Evolutionary conservation across 2,329 filamentous ascomycete genomes (phyloP).

Genomic region (Stemphylium vesicarium): DNA sequence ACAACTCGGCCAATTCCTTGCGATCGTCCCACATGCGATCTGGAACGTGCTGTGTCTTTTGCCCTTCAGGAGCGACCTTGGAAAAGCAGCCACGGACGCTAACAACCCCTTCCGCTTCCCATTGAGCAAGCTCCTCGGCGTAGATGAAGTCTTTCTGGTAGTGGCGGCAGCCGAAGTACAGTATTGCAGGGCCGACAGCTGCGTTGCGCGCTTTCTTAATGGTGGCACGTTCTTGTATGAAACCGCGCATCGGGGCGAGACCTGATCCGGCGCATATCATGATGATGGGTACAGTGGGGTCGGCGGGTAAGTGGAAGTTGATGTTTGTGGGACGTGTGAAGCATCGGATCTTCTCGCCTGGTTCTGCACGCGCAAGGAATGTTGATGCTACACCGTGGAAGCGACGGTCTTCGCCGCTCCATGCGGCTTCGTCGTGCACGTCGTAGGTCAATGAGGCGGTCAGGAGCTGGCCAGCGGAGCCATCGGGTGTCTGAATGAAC

Average conservation of each 20-base stretch:
- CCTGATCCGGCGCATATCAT: slow-evolving; percentile 48
- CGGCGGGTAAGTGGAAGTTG: slow-evolving; percentile 28
- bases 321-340: slow-evolving; percentile 14
- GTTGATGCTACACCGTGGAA: slow-evolving; percentile 12
- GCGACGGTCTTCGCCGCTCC: slow-evolving; percentile 8
- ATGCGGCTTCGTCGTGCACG: slow-evolving; percentile 9
- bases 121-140: slow-evolving; percentile 58
- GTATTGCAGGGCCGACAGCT: slow-evolving; percentile 63
- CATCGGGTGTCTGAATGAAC: slow-evolving; percentile 2
- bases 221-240: slow-evolving; percentile 41
- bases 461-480: neutral
- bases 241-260: slow-evolving; percentile 41
- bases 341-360: slow-evolving; percentile 12
- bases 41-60: slow-evolving; percentile 55
- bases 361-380: slow-evolving; percentile 5
- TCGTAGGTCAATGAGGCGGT: slow-evolving; percentile 10
- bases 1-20: slow-evolving; percentile 52
- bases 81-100: slow-evolving; percentile 48
- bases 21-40: slow-evolving; percentile 57
- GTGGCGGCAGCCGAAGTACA: slow-evolving; percentile 67
- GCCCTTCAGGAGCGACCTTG: slow-evolving; percentile 71
- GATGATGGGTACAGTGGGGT: slow-evolving; percentile 54
- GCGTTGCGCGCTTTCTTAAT: slow-evolving; percentile 21
- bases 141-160: slow-evolving; percentile 65
- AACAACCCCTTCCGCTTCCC: slow-evolving; percentile 12